A percentile compares a stretch with the other conserved stretches of the same genome.
Evolutionary conservation across 2,329 filamentous ascomycete species (phyloP).

Genomic region (Whalleya microplaca): DNA sequence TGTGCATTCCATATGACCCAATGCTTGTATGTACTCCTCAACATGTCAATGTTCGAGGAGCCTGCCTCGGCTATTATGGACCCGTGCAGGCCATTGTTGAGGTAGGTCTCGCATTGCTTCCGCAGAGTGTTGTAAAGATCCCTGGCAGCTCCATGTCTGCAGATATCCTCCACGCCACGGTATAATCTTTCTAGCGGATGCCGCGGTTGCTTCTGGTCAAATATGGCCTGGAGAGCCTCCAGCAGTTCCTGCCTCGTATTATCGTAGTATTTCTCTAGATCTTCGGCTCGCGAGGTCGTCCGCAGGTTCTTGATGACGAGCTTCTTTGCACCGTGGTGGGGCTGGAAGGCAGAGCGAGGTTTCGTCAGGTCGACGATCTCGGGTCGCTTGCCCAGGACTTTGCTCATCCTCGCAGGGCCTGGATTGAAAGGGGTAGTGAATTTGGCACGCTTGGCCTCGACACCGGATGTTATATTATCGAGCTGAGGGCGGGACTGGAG

Average conservation of each 20-base stretch:
- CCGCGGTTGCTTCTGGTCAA: conserved; percentile 64
- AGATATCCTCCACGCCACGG: conserved; percentile 88
- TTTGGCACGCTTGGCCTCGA: conserved; percentile 30
- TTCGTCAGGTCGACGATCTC: conserved; percentile 52
- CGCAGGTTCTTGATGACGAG: conserved; percentile 94
- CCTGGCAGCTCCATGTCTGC: conserved; percentile 73
- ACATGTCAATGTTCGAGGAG: conserved; percentile 62
- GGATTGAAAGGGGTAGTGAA: conserved; percentile 13
- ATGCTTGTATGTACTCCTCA: conserved; percentile 57
- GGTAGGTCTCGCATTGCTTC: conserved; percentile 67
- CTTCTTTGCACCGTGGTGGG: conserved; percentile 78
- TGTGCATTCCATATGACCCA: conserved; percentile 84
- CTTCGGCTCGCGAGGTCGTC: conserved; percentile 57
- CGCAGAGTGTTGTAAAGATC: conserved; percentile 70
- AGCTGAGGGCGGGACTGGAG: conserved; percentile 15
- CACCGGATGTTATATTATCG: conserved; percentile 3
- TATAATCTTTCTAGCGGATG: conserved; percentile 88
- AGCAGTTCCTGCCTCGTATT: conserved; percentile 76
- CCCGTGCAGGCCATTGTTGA: conserved; percentile 64
- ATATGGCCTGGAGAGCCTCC: conserved; percentile 72
- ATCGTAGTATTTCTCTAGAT: conserved; percentile 77
- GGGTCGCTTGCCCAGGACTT: conserved; percentile 41
- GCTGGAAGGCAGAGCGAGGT: conserved; percentile 60
- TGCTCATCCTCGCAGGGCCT: conserved; percentile 32
- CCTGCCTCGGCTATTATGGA: conserved; percentile 55